Evolutionary conservation across 1,139 yeast genomes (phyloP).

Genomic region (Wickerhamiella pararugosa): DNA sequence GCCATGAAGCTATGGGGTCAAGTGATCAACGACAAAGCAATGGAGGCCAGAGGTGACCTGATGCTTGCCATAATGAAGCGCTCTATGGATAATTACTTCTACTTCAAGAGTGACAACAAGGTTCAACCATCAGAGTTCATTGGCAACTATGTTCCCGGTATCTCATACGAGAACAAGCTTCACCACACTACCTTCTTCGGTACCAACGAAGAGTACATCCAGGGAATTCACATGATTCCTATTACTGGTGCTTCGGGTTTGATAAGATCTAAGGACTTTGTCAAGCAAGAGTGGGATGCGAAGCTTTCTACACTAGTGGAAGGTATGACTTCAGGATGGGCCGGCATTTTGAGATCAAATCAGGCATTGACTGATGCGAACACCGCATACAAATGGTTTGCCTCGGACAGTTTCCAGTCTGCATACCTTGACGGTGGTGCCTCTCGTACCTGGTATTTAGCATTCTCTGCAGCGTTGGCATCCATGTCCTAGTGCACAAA

Average conservation of each 20-base stretch:
- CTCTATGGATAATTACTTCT: slow-evolving; percentile 49
- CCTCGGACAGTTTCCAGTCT: slow-evolving; percentile 31
- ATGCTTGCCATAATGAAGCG: slow-evolving; percentile 54
- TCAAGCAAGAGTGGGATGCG: slow-evolving; percentile 64
- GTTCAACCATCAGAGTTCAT: slow-evolving; percentile 43
- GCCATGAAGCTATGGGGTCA: slow-evolving; percentile 75
- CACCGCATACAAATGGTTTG: slow-evolving; percentile 53
- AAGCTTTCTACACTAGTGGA: slow-evolving; percentile 37
- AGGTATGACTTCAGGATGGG: slow-evolving; percentile 65
- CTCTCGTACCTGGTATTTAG: slow-evolving; percentile 78
- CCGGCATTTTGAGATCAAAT: slow-evolving; percentile 66
- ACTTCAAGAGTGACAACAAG: slow-evolving; percentile 39
- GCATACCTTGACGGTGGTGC: slow-evolving; percentile 71
- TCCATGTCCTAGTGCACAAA: neutral
- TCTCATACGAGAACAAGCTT: slow-evolving; percentile 66
- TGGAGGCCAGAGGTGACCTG: slow-evolving; percentile 65
- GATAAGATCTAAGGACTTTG: slow-evolving; percentile 53
- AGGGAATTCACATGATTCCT: slow-evolving; percentile 92
- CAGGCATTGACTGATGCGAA: slow-evolving; percentile 62
- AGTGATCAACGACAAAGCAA: slow-evolving; percentile 50
- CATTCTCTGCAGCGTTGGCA: slow-evolving; percentile 46
- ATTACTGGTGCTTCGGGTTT: slow-evolving; percentile 70
- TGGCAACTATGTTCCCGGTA: slow-evolving; percentile 60
- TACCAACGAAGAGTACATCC: slow-evolving; percentile 60
- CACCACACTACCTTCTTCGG: slow-evolving; percentile 92